phyloP scores from a whole-genome alignment of 202 grass and related monocot species.

The Thinopyrum obtusiflorum region DNA sequence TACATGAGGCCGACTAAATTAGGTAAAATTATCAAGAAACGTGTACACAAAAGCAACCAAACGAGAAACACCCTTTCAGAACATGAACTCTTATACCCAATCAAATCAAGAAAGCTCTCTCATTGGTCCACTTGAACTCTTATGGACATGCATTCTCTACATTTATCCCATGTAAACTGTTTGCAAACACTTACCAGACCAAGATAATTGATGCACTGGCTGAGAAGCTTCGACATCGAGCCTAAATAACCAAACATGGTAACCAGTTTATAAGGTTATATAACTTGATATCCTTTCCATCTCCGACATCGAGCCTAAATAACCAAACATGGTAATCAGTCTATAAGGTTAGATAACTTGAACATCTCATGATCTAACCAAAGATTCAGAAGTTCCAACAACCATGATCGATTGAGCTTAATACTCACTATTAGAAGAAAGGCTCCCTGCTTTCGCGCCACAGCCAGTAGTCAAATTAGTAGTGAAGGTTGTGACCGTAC shows the following conservation, averaged over 20 bases:
- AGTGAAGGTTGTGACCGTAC: constrained; percentile 89
- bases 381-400: background rate
- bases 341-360: background rate
- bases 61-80: no score
- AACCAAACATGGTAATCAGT: background rate
- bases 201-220: constrained; percentile 65
- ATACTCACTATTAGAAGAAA: constrained; percentile 79
- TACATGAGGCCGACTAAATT: no score
- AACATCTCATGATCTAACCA: background rate
- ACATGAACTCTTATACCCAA: no score
- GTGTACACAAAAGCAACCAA: no score
- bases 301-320: no score
- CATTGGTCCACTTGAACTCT: no score
- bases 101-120: no score
- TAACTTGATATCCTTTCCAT: background rate
- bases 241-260: background rate
- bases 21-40: no score
- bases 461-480: constrained; percentile 89
- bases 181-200: constrained; percentile 54
- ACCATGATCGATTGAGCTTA: background rate
- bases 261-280: background rate
- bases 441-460: constrained; percentile 84
- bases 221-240: background rate
- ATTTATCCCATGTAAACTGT: background rate
- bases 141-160: no score